Evolutionary conservation across 2,329 filamentous ascomycete species (phyloP).

Genomic region (Emergomyces africanus): DNA sequence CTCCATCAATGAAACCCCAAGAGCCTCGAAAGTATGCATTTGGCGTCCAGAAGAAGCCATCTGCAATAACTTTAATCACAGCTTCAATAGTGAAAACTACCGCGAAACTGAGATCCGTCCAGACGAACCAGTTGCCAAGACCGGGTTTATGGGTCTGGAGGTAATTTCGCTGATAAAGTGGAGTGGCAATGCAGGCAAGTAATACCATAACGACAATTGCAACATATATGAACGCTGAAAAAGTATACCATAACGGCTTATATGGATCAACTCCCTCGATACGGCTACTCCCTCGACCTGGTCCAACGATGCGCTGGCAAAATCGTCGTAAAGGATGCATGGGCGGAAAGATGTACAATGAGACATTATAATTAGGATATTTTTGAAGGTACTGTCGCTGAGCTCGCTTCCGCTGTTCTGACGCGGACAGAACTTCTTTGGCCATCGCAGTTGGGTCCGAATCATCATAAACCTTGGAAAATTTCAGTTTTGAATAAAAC

Average conservation of each 20-base stretch:
- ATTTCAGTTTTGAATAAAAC: constrained; percentile 75
- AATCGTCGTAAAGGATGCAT: constrained; percentile 63
- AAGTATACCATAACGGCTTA: constrained; percentile 79
- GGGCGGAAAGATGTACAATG: constrained; percentile 74
- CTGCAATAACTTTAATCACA: constrained; percentile 81
- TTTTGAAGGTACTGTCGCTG: constrained; percentile 82
- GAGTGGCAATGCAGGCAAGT: constrained; percentile 85
- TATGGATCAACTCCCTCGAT: constrained; percentile 85
- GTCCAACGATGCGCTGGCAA: constrained; percentile 83
- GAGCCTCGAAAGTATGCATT: constrained; percentile 95
- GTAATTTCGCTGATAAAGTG: constrained; percentile 83
- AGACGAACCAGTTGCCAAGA: constrained; percentile 81
- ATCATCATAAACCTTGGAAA: constrained; percentile 58
- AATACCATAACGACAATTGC: constrained; percentile 97
- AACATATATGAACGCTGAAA: constrained; percentile 87
- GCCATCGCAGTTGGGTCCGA: constrained; percentile 81
- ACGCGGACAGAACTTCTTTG: constrained; percentile 73
- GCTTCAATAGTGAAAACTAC: constrained; percentile 76
- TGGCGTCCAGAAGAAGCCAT: constrained; percentile 91
- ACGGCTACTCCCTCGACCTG: constrained; percentile 72
- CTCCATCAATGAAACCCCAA: constrained; percentile 89
- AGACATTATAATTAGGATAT: constrained; percentile 85
- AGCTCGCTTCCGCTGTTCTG: constrained; percentile 68
- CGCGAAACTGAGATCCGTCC: constrained; percentile 83
- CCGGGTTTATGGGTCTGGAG: constrained; percentile 50